phyloP scores from a whole-genome alignment of 352 stramenopile species.

The Globisporangium ultimum region DNA sequence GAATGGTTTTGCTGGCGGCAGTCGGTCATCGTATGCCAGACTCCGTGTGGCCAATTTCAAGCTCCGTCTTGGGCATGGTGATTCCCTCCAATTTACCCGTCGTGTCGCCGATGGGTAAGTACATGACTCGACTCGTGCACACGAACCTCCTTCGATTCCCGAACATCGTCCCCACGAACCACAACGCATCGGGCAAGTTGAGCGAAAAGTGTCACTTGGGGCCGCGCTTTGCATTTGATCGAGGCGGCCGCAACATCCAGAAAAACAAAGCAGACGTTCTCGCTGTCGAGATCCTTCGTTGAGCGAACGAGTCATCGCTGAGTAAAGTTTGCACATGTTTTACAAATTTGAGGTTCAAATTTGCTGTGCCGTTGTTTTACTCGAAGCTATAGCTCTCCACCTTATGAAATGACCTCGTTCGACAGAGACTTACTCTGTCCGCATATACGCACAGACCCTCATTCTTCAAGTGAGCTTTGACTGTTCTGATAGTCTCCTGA shows the following conservation, averaged over 20 bases:
- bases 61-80: slow-evolving; percentile 7
- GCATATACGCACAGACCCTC: too few relatives aligned
- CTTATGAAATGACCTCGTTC: not conserved
- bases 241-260: slow-evolving; percentile 67
- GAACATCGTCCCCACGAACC: slow-evolving; percentile 26
- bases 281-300: slow-evolving; percentile 29
- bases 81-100: slow-evolving; percentile 16
- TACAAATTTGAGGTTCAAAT: not conserved
- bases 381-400: not conserved
- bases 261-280: slow-evolving; percentile 51
- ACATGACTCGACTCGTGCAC: slow-evolving; percentile 22
- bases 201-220: slow-evolving; percentile 25
- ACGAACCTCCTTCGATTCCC: slow-evolving; percentile 40
- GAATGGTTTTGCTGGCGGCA: slow-evolving; percentile 43
- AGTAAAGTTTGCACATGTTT: not conserved
- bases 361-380: not conserved
- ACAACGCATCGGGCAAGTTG: slow-evolving; percentile 51
- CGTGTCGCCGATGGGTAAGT: not conserved
- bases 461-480: too few relatives aligned
- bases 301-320: slow-evolving; percentile 28
- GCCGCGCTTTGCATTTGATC: slow-evolving; percentile 38
- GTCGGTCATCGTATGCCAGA: slow-evolving; percentile 44
- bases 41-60: slow-evolving; percentile 13
- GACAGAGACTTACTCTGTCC: too few relatives aligned
- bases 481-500: too few relatives aligned